Evolutionary conservation across 1,139 yeast species (phyloP).

Genomic region (Chernovozyma aurita): DNA sequence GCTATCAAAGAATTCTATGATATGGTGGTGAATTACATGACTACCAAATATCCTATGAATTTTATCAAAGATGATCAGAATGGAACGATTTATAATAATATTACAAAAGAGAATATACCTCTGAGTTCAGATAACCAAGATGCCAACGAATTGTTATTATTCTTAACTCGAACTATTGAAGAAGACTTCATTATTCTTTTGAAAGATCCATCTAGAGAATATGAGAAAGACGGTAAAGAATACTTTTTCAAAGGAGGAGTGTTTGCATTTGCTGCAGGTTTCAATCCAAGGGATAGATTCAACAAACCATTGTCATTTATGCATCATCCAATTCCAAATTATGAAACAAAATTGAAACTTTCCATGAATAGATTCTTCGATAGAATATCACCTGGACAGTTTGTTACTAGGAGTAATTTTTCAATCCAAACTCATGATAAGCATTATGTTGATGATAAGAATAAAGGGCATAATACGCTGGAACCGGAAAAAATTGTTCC

Average conservation of each 20-base stretch:
- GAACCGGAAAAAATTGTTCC: conserved; percentile 21
- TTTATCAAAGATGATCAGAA: conserved; percentile 29
- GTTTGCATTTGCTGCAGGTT: conserved; percentile 73
- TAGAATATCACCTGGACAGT: conserved; percentile 46
- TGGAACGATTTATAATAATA: conserved; percentile 33
- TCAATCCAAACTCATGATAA: conserved; percentile 54
- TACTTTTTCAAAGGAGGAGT: conserved; percentile 62
- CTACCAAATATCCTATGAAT: conserved; percentile 57
- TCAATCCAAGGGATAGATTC: conserved; percentile 56
- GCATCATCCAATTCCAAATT: conserved; percentile 64
- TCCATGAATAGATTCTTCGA: conserved; percentile 62
- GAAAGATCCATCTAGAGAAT: conserved; percentile 38
- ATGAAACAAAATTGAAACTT: conserved; percentile 46
- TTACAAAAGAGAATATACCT: conserved; percentile 39
- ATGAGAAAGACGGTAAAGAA: conserved; percentile 46
- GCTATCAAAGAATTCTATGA: conserved; percentile 59
- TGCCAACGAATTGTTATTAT: conserved; percentile 33
- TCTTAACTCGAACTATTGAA: conserved; percentile 49
- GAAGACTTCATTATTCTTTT: conserved; percentile 63
- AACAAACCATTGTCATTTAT: conserved; percentile 49
- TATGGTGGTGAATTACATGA: conserved; percentile 41
- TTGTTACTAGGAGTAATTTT: conserved; percentile 59
- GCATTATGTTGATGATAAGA: conserved; percentile 47
- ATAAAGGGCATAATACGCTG: conserved; percentile 43
- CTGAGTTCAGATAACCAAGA: conserved; percentile 9